Base-by-base conservation (phyloP, 208 protist species). In the Acanthamoeba royreba region DNA sequence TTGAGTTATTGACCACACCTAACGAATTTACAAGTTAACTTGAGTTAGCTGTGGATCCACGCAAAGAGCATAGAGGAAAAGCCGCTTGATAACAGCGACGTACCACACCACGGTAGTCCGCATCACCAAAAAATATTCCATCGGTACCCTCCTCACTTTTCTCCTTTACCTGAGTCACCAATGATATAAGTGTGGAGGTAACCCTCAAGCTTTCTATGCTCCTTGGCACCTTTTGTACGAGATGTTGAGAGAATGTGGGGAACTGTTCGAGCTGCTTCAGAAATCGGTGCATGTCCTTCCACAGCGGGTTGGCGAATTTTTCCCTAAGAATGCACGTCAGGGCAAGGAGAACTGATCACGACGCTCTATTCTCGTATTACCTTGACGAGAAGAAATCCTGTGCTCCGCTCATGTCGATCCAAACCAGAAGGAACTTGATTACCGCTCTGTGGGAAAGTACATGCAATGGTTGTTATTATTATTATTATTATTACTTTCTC, bases 371-470 rank as follows among this genome's bases (percentile, higher is more conserved):
- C n/a, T n/a, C n/a, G n/a, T n/a, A n/a, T n/a, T 79, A 79, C 77
- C 55, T 87, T n/a, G 77, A 87, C 8, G 77, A 87, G 45, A 87
- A 87, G 47, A 87, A 87, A 28, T 87, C 77, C 47, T 87, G 77
- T 42, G 46, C 47, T 13, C 46, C 42, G 25, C 77, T 58, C 47
- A 49, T 49, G 46, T 87, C 77, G 22, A 87, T 87, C 77, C 77
- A 87, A 61, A 38, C 28, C 13, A 87, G 42, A n/a, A 87, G n/a
- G 8, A 87, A 87, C 77, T 49, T 61, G 77, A 87, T 87, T 19
- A 87, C 77, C 45, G 77, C 77, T 28, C 77, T 87, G 47, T 33
- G 74, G 22, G 42, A 22, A 7, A 79, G 25, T 5, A 58, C 31
- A 8, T 28, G 28, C 11, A 28, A 42, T 2, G 11, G 7, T n/a